Evolutionary conservation across 345 rosid genomes (phyloP).

Genomic region (Eucalyptus lansdowneana): DNA sequence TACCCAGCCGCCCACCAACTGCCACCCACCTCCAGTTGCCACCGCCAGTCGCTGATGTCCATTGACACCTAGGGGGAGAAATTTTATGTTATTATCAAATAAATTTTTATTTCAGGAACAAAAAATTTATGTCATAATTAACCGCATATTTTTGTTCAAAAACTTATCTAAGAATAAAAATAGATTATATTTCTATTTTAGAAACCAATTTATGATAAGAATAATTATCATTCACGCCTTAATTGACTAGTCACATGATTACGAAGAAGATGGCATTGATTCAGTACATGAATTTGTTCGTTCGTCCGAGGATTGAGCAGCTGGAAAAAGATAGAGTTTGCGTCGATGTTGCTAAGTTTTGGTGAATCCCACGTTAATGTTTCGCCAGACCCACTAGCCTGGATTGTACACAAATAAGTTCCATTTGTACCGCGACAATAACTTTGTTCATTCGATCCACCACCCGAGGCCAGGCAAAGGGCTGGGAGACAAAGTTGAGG

Average conservation of each 20-base stretch:
- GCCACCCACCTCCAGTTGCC: too few relatives aligned
- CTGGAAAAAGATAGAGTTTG: background rate
- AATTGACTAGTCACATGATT: background rate
- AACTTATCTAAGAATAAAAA: too few relatives aligned
- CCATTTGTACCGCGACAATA: background rate
- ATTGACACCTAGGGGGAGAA: fast-evolving
- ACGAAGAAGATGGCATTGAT: background rate
- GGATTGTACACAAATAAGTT: background rate
- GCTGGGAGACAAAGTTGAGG: background rate
- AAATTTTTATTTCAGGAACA: fast-evolving
- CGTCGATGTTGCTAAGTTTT: background rate
- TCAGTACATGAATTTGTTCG: background rate
- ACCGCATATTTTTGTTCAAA: fast-evolving
- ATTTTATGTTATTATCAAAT: too few relatives aligned
- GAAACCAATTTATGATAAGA: too few relatives aligned
- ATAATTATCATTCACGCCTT: too few relatives aligned
- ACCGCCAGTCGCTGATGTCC: fast-evolving
- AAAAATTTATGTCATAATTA: too few relatives aligned
- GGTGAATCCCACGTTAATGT: background rate
- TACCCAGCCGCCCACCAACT: too few relatives aligned
- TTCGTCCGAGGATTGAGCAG: background rate
- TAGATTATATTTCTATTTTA: too few relatives aligned
- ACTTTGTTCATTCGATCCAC: background rate
- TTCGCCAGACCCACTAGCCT: background rate
- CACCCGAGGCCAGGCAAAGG: too few relatives aligned